Base-by-base conservation (phyloP, 164 flowering plant genomes). In the Vitis rotundifolia region DNA sequence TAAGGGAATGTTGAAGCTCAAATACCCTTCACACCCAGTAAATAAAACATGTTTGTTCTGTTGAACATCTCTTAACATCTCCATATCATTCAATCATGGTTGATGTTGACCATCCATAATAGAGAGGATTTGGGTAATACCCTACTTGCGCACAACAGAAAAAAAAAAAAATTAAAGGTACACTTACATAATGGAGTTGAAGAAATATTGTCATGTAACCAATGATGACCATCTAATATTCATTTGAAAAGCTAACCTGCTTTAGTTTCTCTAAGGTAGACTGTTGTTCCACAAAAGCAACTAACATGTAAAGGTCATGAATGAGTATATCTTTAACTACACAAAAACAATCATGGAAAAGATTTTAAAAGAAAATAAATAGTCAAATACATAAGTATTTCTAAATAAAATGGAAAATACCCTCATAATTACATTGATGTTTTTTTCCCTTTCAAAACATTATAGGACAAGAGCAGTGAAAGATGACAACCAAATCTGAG, bases 261-360 rank as follows among this genome's bases (percentile, higher is more conserved):
- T 86, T 85, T 75, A 92, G 72, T 75, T 80, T 80, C 69, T 88
- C 73, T 28, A 88, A 71, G 6, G 49, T 58, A 47, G 79, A 61
- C 14, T 83, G 76, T 37, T 75, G 78, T 64, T 86, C 87, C 0
- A 93, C 88, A 55, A 73, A 82, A 51, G 83, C 84, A 67, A 63
- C 77, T 67, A 91, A 70, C 12, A 22, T 71, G 44, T 85, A 58
- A 22, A 88, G 77, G 68, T 93, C 98, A 63, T 81, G 87, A 11
- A 88, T 13, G 49, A 93, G 84, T 66, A 91, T 87, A 83, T 93
- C 98, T 78, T 89, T 93, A 53, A 87, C 98, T 91, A 85, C 79
- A 76, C 2, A 60, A 52, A 28, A 59, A 47, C 15, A 52, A 64
- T 12, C 29, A 16, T 2, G 31, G 66, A 59, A 2, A 51, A 65